Base-by-base conservation (phyloP, 164 flowering plant species). In the Magnolia kwangsiensis region DNA sequence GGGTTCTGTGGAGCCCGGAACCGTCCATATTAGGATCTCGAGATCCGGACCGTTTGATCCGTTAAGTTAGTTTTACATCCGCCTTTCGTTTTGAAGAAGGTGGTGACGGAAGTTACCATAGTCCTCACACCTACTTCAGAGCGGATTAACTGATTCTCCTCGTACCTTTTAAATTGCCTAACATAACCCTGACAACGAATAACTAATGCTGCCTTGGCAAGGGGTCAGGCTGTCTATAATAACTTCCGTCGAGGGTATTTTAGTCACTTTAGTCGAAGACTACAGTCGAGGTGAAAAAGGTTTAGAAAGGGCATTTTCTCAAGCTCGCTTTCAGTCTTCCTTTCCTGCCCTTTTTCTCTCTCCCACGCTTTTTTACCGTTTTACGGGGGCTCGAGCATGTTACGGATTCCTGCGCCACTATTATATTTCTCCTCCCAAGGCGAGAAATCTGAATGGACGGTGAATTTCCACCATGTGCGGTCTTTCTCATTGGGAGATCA, bases 21-120 rank as follows among this genome's bases (percentile, higher is more conserved):
- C 86, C 85, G 81, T 83, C 71, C 29, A 86, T 78, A 80, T 83
- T 77, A 29, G 23, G 63, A 80, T 84, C 86, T 27, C 50, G 63
- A 59, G 81, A 85, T 84, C 86, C 76, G 81, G 77, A 77, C 72
- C 82, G 84, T 55, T 55, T 3, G 18, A 37, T 37, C 7, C 3
- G 45, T 86, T 84, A 77, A 20, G 77, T 66, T 78, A 23, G 72
- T 31, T 61, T 79, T 68, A 16, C n/a, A 27, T 20, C 51, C 70
- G 31, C 1, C 24, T n/a, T 51, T 64, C 49, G 0, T 55, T 10
- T 55, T 55, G 16, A 9, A 55, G 61, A 37, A 37, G 45, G 45
- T 5, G 4, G 45, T 37, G 45, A 37, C 45, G 7, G 45, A 37
- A 37, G 45, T 37, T 37, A 37, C 45, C 45, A 37, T 37, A 37